phyloP scores from a whole-genome alignment of 2,329 filamentous ascomycete species.

The Aspergillus sp. region DNA sequence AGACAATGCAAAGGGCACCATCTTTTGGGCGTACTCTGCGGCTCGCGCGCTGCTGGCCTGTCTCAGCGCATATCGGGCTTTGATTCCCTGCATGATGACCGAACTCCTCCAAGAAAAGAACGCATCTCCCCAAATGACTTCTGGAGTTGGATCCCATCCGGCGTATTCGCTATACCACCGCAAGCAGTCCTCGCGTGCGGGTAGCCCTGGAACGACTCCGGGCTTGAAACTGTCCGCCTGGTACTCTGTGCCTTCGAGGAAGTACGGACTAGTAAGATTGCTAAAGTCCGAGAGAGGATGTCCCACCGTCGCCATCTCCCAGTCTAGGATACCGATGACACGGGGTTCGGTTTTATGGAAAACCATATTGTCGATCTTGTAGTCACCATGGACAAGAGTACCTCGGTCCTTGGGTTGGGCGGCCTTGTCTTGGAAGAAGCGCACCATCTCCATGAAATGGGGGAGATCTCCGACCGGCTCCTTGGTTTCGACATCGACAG shows the following conservation, averaged over 20 bases:
- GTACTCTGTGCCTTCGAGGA: slow-evolving; percentile 39
- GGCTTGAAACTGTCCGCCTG: slow-evolving; percentile 61
- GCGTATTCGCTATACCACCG: slow-evolving; percentile 70
- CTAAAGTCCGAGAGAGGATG: slow-evolving; percentile 90
- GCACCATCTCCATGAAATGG: slow-evolving; percentile 77
- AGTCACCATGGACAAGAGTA: slow-evolving; percentile 89
- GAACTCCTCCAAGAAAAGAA: slow-evolving; percentile 64
- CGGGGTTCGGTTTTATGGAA: slow-evolving; percentile 87
- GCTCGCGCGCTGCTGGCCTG: slow-evolving; percentile 91
- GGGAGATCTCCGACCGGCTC: slow-evolving; percentile 80
- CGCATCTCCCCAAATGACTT: slow-evolving; percentile 66
- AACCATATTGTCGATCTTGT: slow-evolving; percentile 89
- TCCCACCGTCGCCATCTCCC: slow-evolving; percentile 99
- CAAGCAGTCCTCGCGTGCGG: slow-evolving; percentile 61
- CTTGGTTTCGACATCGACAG: slow-evolving; percentile 76
- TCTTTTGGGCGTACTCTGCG: slow-evolving; percentile 69
- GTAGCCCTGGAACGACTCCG: slow-evolving; percentile 68
- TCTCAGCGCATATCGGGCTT: slow-evolving; percentile 78
- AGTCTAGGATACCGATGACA: slow-evolving; percentile 93
- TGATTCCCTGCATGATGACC: slow-evolving; percentile 85
- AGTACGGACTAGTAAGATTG: slow-evolving; percentile 66
- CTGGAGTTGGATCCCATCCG: slow-evolving; percentile 69
- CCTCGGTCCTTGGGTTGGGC: slow-evolving; percentile 77
- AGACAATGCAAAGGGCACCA: slow-evolving; percentile 73
- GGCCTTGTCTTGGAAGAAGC: slow-evolving; percentile 72